Evolutionary conservation across 2,329 filamentous ascomycete genomes (phyloP), one percentile per base, ranked within the genome.

Genomic region (Aspergillus cejpii): DNA sequence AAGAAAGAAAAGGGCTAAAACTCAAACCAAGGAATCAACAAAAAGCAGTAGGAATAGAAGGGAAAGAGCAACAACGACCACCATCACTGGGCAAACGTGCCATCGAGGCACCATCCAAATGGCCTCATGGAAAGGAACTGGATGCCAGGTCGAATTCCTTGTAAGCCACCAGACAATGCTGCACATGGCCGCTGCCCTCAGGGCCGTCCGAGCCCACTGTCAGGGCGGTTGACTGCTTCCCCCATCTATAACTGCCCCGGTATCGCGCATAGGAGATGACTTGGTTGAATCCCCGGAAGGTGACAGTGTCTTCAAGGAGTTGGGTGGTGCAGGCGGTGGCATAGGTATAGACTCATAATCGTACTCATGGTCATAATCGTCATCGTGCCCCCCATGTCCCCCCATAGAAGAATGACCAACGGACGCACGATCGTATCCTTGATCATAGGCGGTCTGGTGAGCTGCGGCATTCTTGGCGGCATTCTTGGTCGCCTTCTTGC

Each of bases 401-500:
- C 67, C 58, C 24, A 59, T 49, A 11, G 64, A 57, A 31, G 64
- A 63, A 43, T 72, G 67, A 46, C 72, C 65, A 21, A 61, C 60
- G 19, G 63, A 61, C 41, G 63, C 63, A 44, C 62, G 65, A 47
- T 71, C 70, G 48, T 69, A 68, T 37, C 62, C 61, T 20, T 67
- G 67, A 43, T 69, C 66, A 50, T 68, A 65, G 19, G 52, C 45
- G 36, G 56, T 58, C 28, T 66, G 60, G 41, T 67, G 58, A 24
- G 60, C 41, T 19, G 63, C 55, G 14, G 59, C 53, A 48, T 65
- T 63, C 62, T 81, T 82, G 1, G 70, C 67, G n/a, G 73, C 66
- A 45, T 77, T 76, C 65, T 92, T 94, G 55, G 73, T 79, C 20
- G 78, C 77, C 71, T 95, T 96, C 73, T 87, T 94, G 40, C 83